These are phyloP conservation scores for Alloascoidea hylecoeti DNA, from an alignment of 805 yeast genomes.

Conservation along the genomic window DNA sequence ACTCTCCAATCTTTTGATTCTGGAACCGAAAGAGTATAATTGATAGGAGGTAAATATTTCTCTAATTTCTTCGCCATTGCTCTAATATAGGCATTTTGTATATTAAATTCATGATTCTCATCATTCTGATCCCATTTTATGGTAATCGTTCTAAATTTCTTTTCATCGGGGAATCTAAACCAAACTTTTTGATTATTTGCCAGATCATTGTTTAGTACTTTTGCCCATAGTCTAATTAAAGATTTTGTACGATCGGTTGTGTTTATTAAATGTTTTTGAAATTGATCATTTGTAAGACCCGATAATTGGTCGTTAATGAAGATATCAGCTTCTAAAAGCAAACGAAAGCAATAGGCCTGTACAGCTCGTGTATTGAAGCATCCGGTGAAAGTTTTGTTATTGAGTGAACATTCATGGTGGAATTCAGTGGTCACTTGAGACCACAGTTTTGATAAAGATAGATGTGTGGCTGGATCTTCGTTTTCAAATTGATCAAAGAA, in stretches of 20 bases:
- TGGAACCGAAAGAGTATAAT: conserved; percentile 1
- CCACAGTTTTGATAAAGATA: not conserved
- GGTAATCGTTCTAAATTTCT: not conserved
- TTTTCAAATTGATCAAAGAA: not conserved
- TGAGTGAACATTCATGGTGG: conserved; percentile 1
- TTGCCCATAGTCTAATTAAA: conserved; percentile 1
- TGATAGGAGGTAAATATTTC: conserved; percentile 1
- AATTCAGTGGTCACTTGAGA: not conserved
- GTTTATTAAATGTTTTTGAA: not conserved
- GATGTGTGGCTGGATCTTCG: not conserved
- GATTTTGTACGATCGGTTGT: not conserved
- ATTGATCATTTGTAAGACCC: not conserved
- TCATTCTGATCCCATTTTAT: not conserved
- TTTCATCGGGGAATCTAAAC: not conserved
- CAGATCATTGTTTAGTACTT: not conserved
- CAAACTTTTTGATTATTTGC: not conserved
- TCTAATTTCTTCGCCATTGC: conserved; percentile 1
- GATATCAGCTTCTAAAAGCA: not conserved
- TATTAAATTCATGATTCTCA: not conserved
- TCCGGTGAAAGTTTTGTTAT: not conserved
- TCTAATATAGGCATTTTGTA: conserved; percentile 1
- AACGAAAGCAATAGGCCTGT: conserved; percentile 1
- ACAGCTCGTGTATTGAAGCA: not conserved
- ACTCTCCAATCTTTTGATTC: conserved; percentile 1
- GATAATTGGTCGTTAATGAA: not conserved